Percentiles rank a stretch among this genome's conserved stretches.
phyloP scores from a whole-genome alignment of 169 alveolate genomes.

The Eimeria sp. region DNA sequence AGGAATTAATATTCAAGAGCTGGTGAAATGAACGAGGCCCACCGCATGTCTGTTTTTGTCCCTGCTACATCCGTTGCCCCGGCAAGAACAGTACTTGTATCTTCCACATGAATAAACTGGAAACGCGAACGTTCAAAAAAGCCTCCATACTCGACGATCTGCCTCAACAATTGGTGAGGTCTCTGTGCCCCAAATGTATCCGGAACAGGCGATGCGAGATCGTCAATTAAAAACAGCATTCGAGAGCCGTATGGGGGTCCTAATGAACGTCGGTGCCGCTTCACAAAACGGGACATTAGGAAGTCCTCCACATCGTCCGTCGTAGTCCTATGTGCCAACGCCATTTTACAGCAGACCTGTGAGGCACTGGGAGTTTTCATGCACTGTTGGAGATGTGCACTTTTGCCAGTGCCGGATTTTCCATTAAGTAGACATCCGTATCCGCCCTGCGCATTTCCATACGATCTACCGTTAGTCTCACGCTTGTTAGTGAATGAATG shows the following conservation, averaged over 20 bases:
- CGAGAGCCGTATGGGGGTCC: slow-evolving; percentile 96
- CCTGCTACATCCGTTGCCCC: slow-evolving; percentile 54
- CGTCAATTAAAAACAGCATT: slow-evolving; percentile 97
- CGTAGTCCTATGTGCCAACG: slow-evolving; percentile 96
- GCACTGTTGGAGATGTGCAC: slow-evolving; percentile 94
- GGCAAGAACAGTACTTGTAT: slow-evolving; percentile 57
- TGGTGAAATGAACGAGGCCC: background rate
- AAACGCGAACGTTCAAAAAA: slow-evolving; percentile 91
- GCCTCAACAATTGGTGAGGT: slow-evolving; percentile 96
- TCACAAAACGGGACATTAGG: slow-evolving; percentile 91
- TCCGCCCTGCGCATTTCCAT: slow-evolving; percentile 29
- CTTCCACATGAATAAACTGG: slow-evolving; percentile 68
- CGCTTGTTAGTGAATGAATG: background rate
- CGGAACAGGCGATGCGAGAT: slow-evolving; percentile 97
- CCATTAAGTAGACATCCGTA: slow-evolving; percentile 91
- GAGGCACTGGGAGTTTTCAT: slow-evolving; percentile 83
- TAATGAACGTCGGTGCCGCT: slow-evolving; percentile 92
- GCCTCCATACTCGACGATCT: slow-evolving; percentile 96
- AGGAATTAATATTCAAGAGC: background rate
- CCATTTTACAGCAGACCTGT: slow-evolving; percentile 89
- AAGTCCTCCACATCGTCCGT: slow-evolving; percentile 94
- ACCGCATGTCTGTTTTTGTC: slow-evolving; percentile 40
- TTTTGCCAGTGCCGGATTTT: slow-evolving; percentile 97
- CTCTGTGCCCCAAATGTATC: slow-evolving; percentile 98
- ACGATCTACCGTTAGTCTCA: background rate